These are phyloP conservation scores for Leccinum subrobustum DNA, from an alignment of 1,284 basidiomycete species.

Conservation along the genomic window DNA sequence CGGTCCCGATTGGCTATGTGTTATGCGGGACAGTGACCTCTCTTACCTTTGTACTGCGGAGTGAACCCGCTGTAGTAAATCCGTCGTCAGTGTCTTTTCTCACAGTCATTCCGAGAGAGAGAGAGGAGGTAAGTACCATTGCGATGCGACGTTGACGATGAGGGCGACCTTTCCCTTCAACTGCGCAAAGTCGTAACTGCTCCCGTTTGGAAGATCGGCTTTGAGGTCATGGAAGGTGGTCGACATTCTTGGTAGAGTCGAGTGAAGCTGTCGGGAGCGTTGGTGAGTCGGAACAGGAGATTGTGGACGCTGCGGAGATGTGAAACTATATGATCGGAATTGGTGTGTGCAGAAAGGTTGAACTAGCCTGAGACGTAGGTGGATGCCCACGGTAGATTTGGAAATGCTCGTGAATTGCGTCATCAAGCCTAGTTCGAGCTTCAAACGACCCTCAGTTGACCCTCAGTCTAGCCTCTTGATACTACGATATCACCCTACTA, in stretches of 20 bases:
- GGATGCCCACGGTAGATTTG: neutral
- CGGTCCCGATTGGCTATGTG: neutral
- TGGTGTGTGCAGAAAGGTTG: neutral
- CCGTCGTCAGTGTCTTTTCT: conserved; percentile 1
- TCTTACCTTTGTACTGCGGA: conserved; percentile 77
- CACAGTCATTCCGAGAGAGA: neutral
- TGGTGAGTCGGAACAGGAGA: neutral
- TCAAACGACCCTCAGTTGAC: no score
- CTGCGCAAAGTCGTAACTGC: conserved; percentile 60
- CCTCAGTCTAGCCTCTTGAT: no score
- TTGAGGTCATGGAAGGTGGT: conserved; percentile 61
- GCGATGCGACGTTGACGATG: conserved; percentile 72
- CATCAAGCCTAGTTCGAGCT: conserved; percentile 7
- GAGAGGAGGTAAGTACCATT: conserved; percentile 47
- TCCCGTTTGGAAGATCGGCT: conserved; percentile 53
- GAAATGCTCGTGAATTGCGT: neutral
- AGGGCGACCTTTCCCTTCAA: conserved; percentile 76
- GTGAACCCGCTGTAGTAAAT: conserved; percentile 71
- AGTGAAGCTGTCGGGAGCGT: conserved; percentile 12
- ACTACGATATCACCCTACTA: no score
- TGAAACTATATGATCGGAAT: neutral
- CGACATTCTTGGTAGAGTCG: conserved; percentile 24
- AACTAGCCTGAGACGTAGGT: neutral
- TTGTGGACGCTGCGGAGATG: neutral
- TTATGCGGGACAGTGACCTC: neutral